Base-by-base conservation (phyloP, 2,329 filamentous ascomycete genomes). In the Penicillium capsulatum region DNA sequence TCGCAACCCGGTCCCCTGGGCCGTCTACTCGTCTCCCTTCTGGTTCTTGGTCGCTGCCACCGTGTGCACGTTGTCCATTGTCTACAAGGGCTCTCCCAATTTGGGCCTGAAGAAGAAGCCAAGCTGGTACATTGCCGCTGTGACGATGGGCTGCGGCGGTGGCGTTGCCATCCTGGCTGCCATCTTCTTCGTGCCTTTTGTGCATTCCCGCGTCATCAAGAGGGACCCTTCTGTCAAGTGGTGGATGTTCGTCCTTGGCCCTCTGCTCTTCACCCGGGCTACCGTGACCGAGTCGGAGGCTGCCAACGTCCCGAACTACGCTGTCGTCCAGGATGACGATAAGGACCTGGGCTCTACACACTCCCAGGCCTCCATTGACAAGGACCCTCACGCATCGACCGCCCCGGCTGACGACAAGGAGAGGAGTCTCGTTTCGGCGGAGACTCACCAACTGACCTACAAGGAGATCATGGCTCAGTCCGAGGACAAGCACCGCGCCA, bases 31-130 rank as follows among this genome's bases (percentile, higher is more conserved):
- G 36, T 81, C 83, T 2, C 85, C 84, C 7, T 79, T 84, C 67
- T 89, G 82, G 70, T 89, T 89, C 74, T 77, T 88, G 40, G 77
- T 89, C 43, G 83, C 84, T 40, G 82, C 74, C 39, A 86, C 82
- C 42, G 68, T 89, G 55, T 86, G 83, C 68, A 84, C 84, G 0
- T 73, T 90, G 4, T 86, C 82, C 30, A 80, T 90, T 54, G 84
- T 89, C 52, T 88, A 86, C 76, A 88, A 89, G 74, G 84, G 84
- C 20, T 86, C 84, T 7, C 83, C 84, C 16, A 80, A 72, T 43
- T 74, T 86, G 19, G 74, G 75, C 15, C 69, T 86, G 17, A 72
- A 68, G 68, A 77, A 82, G 43, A 63, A 63, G 53, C 81, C 84
- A 2, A 63, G 65, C 7, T 81, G 76, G 75, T 88, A 78, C 57